Conservation (phyloP, 768 basidiomycete genomes). For the Filobasidium floriforme region DNA sequence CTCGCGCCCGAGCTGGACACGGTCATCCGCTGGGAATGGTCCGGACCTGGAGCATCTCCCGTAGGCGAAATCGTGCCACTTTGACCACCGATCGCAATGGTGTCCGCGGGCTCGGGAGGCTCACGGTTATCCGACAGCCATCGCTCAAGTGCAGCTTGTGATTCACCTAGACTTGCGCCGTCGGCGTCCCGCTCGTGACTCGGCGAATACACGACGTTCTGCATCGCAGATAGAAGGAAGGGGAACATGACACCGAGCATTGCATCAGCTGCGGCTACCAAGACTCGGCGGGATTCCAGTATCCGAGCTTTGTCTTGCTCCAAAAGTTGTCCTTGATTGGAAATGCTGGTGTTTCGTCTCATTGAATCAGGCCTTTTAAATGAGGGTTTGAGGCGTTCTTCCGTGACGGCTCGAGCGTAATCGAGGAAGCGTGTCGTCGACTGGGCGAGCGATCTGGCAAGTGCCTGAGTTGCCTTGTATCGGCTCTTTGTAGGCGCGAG, state of each 20-base stretch:
- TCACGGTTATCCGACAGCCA: background rate
- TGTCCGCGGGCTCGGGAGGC: too few species aligned
- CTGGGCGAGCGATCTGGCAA: slow-evolving; percentile 53
- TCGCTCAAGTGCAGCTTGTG: background rate
- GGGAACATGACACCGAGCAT: slow-evolving; percentile 62
- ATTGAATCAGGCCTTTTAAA: slow-evolving; percentile 18
- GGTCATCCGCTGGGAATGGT: too few species aligned
- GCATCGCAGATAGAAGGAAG: slow-evolving; percentile 61
- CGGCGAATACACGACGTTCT: slow-evolving; percentile 61
- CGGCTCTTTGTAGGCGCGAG: slow-evolving; percentile 65
- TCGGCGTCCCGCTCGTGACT: too few species aligned
- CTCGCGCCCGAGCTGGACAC: too few species aligned
- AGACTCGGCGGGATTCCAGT: slow-evolving; percentile 41
- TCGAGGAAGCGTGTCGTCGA: slow-evolving; percentile 50
- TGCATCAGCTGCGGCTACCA: slow-evolving; percentile 52
- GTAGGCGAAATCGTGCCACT: too few species aligned
- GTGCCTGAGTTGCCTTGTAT: slow-evolving; percentile 49
- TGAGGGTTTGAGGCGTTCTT: slow-evolving; percentile 12
- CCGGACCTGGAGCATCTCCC: too few species aligned
- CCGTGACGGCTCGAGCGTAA: slow-evolving; percentile 41
- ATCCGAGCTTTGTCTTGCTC: slow-evolving; percentile 39
- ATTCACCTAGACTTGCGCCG: background rate
- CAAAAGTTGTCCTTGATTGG: slow-evolving; percentile 29
- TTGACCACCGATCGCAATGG: too few species aligned
- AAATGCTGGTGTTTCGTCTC: slow-evolving; percentile 18